Base-by-base conservation (phyloP, 371 early-diverging fungal genomes). In the Circinella minor region DNA sequence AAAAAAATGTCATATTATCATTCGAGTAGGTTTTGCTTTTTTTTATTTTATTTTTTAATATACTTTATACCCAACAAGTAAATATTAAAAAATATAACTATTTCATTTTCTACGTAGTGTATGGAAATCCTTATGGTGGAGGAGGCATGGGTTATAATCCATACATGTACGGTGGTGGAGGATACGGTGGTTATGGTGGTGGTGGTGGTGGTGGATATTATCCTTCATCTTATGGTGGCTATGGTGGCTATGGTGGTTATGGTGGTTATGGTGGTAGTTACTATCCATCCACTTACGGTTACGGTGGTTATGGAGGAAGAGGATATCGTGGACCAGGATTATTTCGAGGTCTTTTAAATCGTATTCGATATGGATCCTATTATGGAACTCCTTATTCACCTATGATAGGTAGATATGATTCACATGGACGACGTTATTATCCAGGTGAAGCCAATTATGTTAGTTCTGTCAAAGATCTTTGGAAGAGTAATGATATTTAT, bases 381-480 rank as follows among this genome's bases (percentile, higher is more conserved):
- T 72, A 72, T 27, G 66, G 66, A 11, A 47, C 18, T 55, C 54
- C 60, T 18, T 71, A 66, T 18, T 63, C 71, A 9, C 63, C 66
- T 48, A 66, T 55, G 27, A 0, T 34, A 2, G 57, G 57, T 17
- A 66, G 54, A 43, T 65, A 60, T 27, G 55, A 63, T 36, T 38
- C n/a, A 27, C 51, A 67, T 54, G 55, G 63, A 47, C 55, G 61
- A 36, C 63, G 63, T 47, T 61, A 61, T n/a, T 75, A 65, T 65
- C 71, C 75, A 8, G 64, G 67, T 14, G 75, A 71, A 62, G 55
- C 61, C n/a, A 69, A 75, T 36, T 67, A 69, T 36, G 73, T 73
- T 36, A 75, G 75, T 63, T 67, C 71, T 4, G 67, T 69, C 36
- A 75, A 75, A 61, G 69, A 71, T 18, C 55, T 75, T 11, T 75